Evolutionary conservation across 148 eudicot genomes (phyloP).

Genomic region (Mesembryanthemum crystallinum): DNA sequence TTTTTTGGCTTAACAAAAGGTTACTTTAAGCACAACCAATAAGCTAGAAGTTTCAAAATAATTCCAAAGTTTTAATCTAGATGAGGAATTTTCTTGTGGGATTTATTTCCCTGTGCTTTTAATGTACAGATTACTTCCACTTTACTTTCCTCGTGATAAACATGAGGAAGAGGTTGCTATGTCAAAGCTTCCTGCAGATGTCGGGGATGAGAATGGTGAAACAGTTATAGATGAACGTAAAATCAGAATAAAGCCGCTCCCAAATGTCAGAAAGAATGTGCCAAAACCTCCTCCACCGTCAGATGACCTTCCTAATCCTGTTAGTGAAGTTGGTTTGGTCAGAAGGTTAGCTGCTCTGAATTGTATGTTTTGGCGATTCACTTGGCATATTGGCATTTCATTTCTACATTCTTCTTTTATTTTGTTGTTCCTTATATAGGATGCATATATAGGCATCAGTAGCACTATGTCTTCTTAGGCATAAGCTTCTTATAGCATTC

Average conservation of each 20-base stretch:
- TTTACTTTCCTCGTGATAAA: conserved; percentile 96
- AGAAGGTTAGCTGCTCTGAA: conserved; percentile 54
- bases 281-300: conserved; percentile 55
- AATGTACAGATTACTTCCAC: conserved; percentile 78
- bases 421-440: not conserved
- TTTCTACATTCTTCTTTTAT: not conserved
- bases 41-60: not conserved
- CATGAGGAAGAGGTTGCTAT: conserved; percentile 90
- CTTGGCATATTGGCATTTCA: not conserved
- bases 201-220: conserved; percentile 99
- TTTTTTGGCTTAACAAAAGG: too few relatives aligned
- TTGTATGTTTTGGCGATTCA: not conserved
- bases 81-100: not conserved
- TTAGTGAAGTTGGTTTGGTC: conserved; percentile 55
- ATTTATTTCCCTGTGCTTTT: conserved; percentile 6
- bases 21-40: not conserved
- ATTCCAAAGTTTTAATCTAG: not conserved
- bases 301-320: conserved; percentile 63
- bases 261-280: conserved; percentile 56
- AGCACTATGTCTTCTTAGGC: not conserved
- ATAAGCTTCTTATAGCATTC: not conserved
- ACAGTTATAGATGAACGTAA: conserved; percentile 92
- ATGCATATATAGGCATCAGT: not conserved
- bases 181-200: conserved; percentile 94
- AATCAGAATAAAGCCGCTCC: conserved; percentile 89